phyloP scores from a whole-genome alignment of 257 asterid species.

The Forsythia viridissima region DNA sequence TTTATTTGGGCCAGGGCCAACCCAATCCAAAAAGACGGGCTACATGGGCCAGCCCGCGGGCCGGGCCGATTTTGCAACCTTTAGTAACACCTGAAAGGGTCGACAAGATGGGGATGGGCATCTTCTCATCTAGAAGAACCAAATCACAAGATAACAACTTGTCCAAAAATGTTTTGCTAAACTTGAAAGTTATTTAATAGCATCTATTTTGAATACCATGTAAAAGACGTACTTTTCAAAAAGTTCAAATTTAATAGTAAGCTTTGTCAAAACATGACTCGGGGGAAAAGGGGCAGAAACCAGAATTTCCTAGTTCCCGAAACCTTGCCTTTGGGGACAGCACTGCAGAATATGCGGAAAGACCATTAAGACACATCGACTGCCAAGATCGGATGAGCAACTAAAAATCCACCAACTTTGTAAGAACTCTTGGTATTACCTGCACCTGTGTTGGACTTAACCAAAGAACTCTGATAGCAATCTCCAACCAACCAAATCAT shows the following conservation, averaged over 20 bases:
- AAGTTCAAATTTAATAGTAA: too few species aligned
- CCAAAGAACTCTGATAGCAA: slow-evolving; percentile 34
- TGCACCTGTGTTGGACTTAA: slow-evolving; percentile 38
- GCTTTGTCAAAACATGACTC: too few species aligned
- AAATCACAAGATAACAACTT: slow-evolving; percentile 13
- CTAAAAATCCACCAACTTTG: slow-evolving; percentile 26
- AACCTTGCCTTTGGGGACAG: slow-evolving; percentile 23
- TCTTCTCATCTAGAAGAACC: slow-evolving; percentile 42
- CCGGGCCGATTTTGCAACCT: too few species aligned
- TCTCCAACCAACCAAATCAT: slow-evolving; percentile 32
- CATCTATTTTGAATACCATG: slow-evolving; percentile 19
- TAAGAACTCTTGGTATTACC: slow-evolving; percentile 27
- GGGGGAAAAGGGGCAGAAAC: too few species aligned
- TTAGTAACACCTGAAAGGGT: slow-evolving; percentile 16
- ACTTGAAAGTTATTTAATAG: too few species aligned
- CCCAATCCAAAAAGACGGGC: too few species aligned
- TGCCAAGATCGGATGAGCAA: slow-evolving; percentile 30
- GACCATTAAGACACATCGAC: slow-evolving; percentile 25
- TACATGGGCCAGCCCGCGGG: too few species aligned
- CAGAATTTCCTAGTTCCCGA: slow-evolving; percentile 28
- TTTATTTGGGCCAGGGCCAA: too few species aligned
- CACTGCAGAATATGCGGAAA: slow-evolving; percentile 11
- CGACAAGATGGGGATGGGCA: slow-evolving; percentile 24
- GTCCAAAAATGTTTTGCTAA: slow-evolving; percentile 3
- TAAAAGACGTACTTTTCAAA: background rate